These are phyloP conservation scores for Aspergillus sp. DNA, from an alignment of 2,329 filamentous ascomycete species.

Conservation along the genomic window DNA sequence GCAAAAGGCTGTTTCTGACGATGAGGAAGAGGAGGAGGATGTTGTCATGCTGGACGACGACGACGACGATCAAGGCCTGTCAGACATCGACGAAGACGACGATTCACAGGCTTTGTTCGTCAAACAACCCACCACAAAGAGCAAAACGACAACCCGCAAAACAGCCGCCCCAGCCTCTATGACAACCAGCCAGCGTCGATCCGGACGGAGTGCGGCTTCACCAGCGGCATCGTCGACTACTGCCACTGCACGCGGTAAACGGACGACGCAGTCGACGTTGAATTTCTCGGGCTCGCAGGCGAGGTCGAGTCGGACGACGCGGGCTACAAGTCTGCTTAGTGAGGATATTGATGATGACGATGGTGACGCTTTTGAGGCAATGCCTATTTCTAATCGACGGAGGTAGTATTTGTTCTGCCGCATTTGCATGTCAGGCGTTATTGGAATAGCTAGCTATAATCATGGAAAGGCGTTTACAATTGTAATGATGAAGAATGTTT, in stretches of 20 bases:
- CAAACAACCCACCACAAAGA: conserved; percentile 26
- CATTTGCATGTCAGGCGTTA: too few relatives aligned
- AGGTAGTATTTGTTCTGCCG: conserved; percentile 13
- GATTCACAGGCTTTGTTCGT: conserved; percentile 39
- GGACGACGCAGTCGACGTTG: conserved; percentile 34
- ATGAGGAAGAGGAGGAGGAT: conserved; percentile 35
- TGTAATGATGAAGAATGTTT: too few relatives aligned
- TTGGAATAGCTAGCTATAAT: too few relatives aligned
- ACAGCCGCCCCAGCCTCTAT: conserved; percentile 11
- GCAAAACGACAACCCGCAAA: conserved; percentile 11
- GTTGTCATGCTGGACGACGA: conserved; percentile 34
- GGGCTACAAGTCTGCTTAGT: conserved; percentile 29
- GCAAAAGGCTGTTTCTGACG: conserved; percentile 28
- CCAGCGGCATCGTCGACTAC: conserved; percentile 29
- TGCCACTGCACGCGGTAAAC: conserved; percentile 10
- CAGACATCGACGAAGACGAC: conserved; percentile 23
- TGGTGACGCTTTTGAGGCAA: conserved; percentile 43
- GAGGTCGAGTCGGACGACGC: conserved; percentile 25
- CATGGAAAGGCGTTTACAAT: too few relatives aligned
- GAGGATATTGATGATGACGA: conserved; percentile 37
- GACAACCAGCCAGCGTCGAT: conserved; percentile 17
- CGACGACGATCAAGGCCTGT: conserved; percentile 23
- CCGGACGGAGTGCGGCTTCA: conserved; percentile 22
- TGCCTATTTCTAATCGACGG: conserved; percentile 18
- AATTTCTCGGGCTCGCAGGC: conserved; percentile 30